Conservation (phyloP, 2,329 filamentous ascomycete species). For the Aureobasidium sp. region DNA sequence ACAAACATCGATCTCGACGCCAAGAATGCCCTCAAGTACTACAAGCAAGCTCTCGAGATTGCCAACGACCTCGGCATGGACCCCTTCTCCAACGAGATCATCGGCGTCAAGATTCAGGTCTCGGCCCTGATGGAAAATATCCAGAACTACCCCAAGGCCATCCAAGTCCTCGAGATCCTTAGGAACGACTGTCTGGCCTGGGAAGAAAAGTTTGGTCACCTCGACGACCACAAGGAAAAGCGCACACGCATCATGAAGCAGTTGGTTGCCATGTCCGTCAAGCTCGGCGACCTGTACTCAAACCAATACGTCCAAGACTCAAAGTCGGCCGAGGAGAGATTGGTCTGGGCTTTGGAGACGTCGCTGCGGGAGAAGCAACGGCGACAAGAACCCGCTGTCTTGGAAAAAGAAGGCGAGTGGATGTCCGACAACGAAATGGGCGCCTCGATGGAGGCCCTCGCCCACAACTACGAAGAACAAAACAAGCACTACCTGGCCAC, state of each 20-base stretch:
- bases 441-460: constrained; percentile 57
- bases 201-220: constrained; percentile 39
- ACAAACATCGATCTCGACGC: constrained; percentile 70
- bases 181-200: constrained; percentile 57
- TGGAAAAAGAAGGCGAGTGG: constrained; percentile 62
- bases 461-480: constrained; percentile 65
- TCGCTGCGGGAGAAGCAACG: constrained; percentile 66
- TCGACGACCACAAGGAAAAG: constrained; percentile 44
- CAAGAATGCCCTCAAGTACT: constrained; percentile 72
- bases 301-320: constrained; percentile 67
- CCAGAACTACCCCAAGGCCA: constrained; percentile 60
- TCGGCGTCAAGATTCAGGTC: constrained; percentile 81
- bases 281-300: constrained; percentile 77
- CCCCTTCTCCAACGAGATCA: constrained; percentile 81
- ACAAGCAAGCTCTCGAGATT: constrained; percentile 68
- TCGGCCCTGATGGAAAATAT: constrained; percentile 74
- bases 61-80: constrained; percentile 72
- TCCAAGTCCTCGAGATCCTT: constrained; percentile 72
- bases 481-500: constrained; percentile 74
- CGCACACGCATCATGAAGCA: constrained; percentile 58
- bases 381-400: constrained; percentile 55
- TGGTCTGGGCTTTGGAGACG: constrained; percentile 77
- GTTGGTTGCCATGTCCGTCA: constrained; percentile 68
- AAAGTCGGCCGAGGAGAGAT: constrained; percentile 65
- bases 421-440: constrained; percentile 64